A percentile compares a stretch with the other conserved stretches of the same genome.
These are phyloP conservation scores for Pseudonitzschia multistriata DNA, from an alignment of 108 stramenopile genomes.

Conservation along the genomic window DNA sequence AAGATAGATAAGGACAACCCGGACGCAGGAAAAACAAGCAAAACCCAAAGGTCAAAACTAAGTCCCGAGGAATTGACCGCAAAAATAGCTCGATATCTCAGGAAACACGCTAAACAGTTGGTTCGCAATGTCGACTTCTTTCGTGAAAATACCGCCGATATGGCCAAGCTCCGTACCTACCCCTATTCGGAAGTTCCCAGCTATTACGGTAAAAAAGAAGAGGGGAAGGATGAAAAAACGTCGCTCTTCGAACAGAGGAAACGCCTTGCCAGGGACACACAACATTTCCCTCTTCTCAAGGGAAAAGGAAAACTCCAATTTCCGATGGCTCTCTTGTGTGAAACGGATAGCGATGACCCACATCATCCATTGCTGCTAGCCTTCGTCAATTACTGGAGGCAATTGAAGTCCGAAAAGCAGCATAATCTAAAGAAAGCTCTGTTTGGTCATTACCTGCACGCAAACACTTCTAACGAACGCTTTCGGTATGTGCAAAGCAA, in stretches of 20 bases:
- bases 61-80: background rate
- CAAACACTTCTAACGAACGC: slow-evolving; percentile 4
- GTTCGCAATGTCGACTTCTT: background rate
- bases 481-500: background rate
- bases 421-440: background rate
- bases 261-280: background rate
- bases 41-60: background rate
- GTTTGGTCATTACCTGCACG: background rate
- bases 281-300: background rate
- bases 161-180: background rate
- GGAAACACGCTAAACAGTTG: background rate
- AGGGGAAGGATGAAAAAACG: background rate
- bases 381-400: slow-evolving; percentile 14
- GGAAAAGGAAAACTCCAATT: slow-evolving; percentile 1
- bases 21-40: background rate
- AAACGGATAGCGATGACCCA: background rate
- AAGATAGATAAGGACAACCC: background rate
- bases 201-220: background rate
- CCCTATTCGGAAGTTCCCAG: background rate
- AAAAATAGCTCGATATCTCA: background rate
- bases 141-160: background rate
- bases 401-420: background rate
- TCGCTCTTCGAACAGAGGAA: background rate
- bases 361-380: background rate
- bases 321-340: slow-evolving; percentile 6